A percentile compares a stretch with the other conserved stretches of the same genome.
These are phyloP conservation scores for Parvularia atlantis DNA, from an alignment of 78 protist genomes.

Conservation along the genomic window DNA sequence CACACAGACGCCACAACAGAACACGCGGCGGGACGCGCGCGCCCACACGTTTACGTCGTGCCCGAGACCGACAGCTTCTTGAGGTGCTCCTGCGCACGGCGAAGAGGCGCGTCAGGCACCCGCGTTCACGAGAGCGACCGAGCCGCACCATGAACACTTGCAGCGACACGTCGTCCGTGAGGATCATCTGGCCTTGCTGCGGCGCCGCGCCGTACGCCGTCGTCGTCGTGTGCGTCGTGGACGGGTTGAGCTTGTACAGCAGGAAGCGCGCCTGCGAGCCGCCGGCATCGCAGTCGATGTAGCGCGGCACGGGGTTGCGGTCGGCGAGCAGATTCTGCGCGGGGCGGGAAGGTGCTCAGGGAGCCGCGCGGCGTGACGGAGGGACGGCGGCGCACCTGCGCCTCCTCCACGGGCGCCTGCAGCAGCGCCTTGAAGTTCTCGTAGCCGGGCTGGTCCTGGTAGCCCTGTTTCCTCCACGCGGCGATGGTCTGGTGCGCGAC, in stretches of 20 bases:
- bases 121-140: no score
- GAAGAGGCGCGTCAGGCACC: no score
- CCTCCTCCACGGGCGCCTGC: constrained; percentile 62
- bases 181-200: constrained; percentile 29
- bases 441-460: constrained; percentile 60
- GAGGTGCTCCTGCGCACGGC: no score
- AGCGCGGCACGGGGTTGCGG: constrained; percentile 68
- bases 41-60: neutral
- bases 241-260: constrained; percentile 76
- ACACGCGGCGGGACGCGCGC: no score
- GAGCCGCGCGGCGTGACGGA: neutral
- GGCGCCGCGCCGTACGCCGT: constrained; percentile 11
- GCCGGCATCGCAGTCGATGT: constrained; percentile 71
- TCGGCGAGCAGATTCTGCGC: constrained; percentile 29
- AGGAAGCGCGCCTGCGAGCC: constrained; percentile 80
- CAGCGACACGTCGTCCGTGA: constrained; percentile 74
- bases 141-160: constrained; percentile 65
- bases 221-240: constrained; percentile 59
- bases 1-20: no score
- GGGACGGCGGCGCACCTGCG: constrained; percentile 8
- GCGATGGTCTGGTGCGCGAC: constrained; percentile 63
- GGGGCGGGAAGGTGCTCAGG: neutral
- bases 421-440: constrained; percentile 58
- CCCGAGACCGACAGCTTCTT: constrained; percentile 23
- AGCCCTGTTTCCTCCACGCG: constrained; percentile 75